These are phyloP conservation scores for Jacaranda copaia DNA, from an alignment of 257 asterid genomes.

Conservation along the genomic window DNA sequence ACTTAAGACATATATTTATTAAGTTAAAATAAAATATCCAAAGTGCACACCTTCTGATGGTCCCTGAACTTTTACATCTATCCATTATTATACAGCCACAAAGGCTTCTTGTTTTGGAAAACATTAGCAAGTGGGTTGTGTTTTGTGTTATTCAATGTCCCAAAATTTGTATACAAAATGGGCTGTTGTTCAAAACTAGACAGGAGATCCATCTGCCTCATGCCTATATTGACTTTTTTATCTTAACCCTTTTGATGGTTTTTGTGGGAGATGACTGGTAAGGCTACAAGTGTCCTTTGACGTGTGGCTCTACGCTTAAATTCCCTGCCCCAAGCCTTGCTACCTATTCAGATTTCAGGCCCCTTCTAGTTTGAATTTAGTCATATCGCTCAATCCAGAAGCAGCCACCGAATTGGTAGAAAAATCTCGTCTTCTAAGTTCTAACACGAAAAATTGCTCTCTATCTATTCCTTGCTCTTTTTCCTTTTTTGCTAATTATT, in stretches of 20 bases:
- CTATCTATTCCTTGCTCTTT: no score
- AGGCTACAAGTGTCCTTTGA: neutral
- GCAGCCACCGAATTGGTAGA: no score
- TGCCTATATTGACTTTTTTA: neutral
- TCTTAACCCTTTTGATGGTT: neutral
- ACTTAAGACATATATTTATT: no score
- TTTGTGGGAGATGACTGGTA: neutral
- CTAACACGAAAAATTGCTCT: no score
- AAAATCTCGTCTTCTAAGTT: no score
- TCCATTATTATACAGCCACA: no score
- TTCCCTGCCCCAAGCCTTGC: no score
- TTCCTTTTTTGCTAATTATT: no score
- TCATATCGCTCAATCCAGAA: no score
- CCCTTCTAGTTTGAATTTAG: neutral
- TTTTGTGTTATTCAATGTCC: neutral
- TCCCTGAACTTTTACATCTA: no score
- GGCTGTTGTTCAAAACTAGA: neutral
- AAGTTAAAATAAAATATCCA: no score
- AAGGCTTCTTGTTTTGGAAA: neutral
- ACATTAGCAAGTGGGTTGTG: neutral
- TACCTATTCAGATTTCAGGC: neutral
- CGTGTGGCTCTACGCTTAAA: neutral
- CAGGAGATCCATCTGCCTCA: neutral
- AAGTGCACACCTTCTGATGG: no score
- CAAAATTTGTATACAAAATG: neutral